A percentile compares a stretch with the other conserved stretches of the same genome.
phyloP scores from a whole-genome alignment of 805 yeast species.

The Wickerhamomyces queroliae region DNA sequence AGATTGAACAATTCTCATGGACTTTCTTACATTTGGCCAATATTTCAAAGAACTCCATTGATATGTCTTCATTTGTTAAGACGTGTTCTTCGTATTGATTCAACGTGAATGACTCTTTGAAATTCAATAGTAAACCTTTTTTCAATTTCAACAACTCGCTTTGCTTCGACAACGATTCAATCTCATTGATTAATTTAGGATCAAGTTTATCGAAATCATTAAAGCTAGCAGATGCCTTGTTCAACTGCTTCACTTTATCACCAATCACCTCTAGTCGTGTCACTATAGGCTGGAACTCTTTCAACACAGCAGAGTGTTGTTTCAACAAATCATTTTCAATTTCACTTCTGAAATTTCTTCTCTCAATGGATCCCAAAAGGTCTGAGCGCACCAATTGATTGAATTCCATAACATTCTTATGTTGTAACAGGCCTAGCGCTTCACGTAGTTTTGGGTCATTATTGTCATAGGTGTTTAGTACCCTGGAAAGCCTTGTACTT shows the following conservation, averaged over 20 bases:
- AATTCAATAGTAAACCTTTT: constrained; percentile 43
- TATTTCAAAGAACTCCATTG: constrained; percentile 52
- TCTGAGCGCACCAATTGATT: constrained; percentile 24
- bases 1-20: constrained; percentile 59
- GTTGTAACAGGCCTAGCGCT: constrained; percentile 27
- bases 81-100: constrained; percentile 66
- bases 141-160: constrained; percentile 30
- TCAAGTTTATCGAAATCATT: constrained; percentile 9
- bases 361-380: constrained; percentile 50
- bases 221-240: constrained; percentile 8
- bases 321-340: constrained; percentile 56
- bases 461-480: constrained; percentile 27
- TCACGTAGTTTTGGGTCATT: constrained; percentile 27
- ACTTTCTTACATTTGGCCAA: constrained; percentile 59
- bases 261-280: constrained; percentile 32
- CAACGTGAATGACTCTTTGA: constrained; percentile 60
- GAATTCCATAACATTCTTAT: constrained; percentile 23
- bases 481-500: constrained; percentile 28
- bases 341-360: constrained; percentile 54
- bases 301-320: constrained; percentile 45
- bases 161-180: constrained; percentile 14
- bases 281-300: constrained; percentile 38
- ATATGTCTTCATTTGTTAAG: constrained; percentile 35
- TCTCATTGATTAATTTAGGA: constrained; percentile 10
- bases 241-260: constrained; percentile 14